Conservation (phyloP, 495 filamentous ascomycete species). For the Durotheca rogersii region DNA sequence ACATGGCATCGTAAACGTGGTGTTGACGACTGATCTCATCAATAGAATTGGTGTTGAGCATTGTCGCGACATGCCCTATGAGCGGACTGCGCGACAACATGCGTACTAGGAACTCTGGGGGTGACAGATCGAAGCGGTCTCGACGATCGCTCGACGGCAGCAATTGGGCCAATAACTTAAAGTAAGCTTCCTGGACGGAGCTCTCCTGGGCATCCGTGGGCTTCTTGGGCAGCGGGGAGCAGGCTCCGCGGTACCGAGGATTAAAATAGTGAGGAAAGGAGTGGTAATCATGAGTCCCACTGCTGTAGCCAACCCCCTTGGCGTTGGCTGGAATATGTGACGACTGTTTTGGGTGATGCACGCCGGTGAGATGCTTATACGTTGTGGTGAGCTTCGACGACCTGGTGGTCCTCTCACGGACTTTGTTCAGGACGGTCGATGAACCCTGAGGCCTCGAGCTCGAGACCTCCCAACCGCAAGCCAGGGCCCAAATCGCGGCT, state of each 20-base stretch:
- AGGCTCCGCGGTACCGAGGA: not conserved
- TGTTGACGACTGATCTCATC: constrained; percentile 28
- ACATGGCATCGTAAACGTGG: constrained; percentile 21
- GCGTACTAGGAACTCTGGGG: constrained; percentile 16
- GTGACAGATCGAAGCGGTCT: constrained; percentile 16
- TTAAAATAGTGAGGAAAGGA: not conserved
- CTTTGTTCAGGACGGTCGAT: constrained; percentile 9
- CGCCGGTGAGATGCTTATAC: too few species aligned
- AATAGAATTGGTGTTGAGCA: constrained; percentile 35
- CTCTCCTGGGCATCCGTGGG: not conserved
- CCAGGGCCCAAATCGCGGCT: constrained; percentile 37
- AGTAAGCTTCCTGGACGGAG: not conserved
- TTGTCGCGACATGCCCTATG: constrained; percentile 27
- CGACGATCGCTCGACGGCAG: constrained; percentile 5
- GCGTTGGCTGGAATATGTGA: constrained; percentile 3
- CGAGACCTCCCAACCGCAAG: constrained; percentile 31
- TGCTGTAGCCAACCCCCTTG: constrained; percentile 26
- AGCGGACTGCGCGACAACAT: constrained; percentile 40
- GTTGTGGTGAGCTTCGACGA: not conserved
- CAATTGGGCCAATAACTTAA: constrained; percentile 11
- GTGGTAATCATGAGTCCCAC: not conserved
- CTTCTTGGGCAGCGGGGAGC: not conserved
- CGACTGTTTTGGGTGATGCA: too few species aligned
- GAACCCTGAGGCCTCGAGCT: not conserved
- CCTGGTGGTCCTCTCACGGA: constrained; percentile 5